phyloP scores from a whole-genome alignment of 2,329 filamentous ascomycete species.

The Polytolypa hystricis region DNA sequence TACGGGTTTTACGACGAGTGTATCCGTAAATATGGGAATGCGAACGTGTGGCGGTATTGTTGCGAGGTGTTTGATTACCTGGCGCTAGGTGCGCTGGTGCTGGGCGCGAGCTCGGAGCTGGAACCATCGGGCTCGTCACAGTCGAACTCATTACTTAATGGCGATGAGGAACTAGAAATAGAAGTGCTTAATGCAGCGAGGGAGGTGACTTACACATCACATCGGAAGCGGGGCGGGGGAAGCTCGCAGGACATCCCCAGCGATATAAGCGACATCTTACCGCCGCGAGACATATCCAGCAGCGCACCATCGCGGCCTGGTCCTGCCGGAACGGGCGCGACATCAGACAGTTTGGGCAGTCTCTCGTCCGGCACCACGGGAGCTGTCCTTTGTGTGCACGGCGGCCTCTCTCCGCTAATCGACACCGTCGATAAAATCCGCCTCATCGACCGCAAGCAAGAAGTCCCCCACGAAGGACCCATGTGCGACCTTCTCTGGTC shows the following conservation, averaged over 20 bases:
- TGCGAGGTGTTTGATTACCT: conserved; percentile 99
- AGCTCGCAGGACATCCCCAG: conserved; percentile 24
- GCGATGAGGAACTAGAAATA: conserved; percentile 71
- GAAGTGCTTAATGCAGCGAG: conserved; percentile 83
- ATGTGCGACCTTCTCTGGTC: conserved; percentile 99
- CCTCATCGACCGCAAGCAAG: conserved; percentile 88
- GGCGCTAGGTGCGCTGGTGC: conserved; percentile 94
- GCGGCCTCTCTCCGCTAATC: conserved; percentile 80
- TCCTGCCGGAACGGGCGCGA: conserved; percentile 68
- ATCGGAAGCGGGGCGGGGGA: conserved; percentile 22
- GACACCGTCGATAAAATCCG: conserved; percentile 94
- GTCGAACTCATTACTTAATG: conserved; percentile 38
- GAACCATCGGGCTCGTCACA: conserved; percentile 46
- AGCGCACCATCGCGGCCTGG: conserved; percentile 48
- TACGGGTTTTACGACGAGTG: conserved; percentile 99
- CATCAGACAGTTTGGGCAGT: conserved; percentile 51
- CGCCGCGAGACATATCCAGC: conserved; percentile 30
- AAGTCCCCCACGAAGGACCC: conserved; percentile 94
- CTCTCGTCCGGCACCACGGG: conserved; percentile 48
- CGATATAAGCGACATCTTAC: conserved; percentile 28
- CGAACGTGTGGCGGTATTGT: conserved; percentile 98
- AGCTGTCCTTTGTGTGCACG: conserved; percentile 90
- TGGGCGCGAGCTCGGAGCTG: conserved; percentile 64
- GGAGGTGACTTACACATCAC: conserved; percentile 55
- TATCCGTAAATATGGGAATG: conserved; percentile 93